phyloP scores from a whole-genome alignment of 495 filamentous ascomycete genomes.

The Lophiostoma macrostomum region DNA sequence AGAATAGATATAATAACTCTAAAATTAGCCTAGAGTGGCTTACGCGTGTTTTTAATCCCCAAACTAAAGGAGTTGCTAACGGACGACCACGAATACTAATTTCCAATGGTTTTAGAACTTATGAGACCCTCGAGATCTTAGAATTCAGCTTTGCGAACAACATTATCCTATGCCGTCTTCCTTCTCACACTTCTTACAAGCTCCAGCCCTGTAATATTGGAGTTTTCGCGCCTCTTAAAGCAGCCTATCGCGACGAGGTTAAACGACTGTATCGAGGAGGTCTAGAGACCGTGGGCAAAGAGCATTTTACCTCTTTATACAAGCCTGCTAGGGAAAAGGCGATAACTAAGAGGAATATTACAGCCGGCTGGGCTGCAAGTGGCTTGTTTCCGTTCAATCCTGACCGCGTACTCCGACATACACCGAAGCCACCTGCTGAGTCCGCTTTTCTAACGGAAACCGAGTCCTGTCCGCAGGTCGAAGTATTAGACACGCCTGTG shows the following conservation, averaged over 20 bases:
- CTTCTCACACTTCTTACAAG: too few relatives aligned
- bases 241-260: slow-evolving; percentile 6
- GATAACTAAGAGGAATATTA: background rate
- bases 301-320: too few relatives aligned
- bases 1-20: too few relatives aligned
- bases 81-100: background rate
- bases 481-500: too few relatives aligned
- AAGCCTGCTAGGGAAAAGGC: background rate
- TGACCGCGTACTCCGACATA: background rate
- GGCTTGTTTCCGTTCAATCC: background rate
- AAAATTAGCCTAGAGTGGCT: too few relatives aligned
- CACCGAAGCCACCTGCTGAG: background rate
- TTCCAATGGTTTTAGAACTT: background rate
- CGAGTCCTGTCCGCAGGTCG: too few relatives aligned
- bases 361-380: background rate
- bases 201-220: background rate
- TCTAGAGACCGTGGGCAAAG: too few relatives aligned
- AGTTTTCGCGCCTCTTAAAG: background rate
- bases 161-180: background rate
- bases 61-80: too few relatives aligned
- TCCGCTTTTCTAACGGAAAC: too few relatives aligned
- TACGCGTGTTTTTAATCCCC: too few relatives aligned
- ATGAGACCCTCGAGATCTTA: background rate
- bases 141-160: background rate
- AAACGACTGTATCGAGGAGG: too few relatives aligned